phyloP scores from a whole-genome alignment of 345 rosid species.

The Aethionema arabicum region DNA sequence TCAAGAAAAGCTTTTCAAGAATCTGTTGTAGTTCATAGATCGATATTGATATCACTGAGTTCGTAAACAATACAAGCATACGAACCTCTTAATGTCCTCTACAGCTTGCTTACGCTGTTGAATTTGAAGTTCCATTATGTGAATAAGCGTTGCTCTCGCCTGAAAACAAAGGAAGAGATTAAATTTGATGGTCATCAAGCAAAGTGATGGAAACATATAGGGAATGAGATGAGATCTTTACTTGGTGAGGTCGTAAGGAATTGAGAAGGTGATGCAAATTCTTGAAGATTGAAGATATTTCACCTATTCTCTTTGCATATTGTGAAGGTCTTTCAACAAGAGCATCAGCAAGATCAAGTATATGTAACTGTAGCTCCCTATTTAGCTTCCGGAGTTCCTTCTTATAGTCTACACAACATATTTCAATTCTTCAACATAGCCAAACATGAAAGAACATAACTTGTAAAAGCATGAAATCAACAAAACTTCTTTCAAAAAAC shows the following conservation, averaged over 20 bases:
- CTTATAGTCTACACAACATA: constrained; percentile 61
- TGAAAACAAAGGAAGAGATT: constrained; percentile 22
- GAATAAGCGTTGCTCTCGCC: constrained; percentile 96
- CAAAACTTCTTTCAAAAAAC: neutral
- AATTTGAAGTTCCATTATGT: constrained; percentile 86
- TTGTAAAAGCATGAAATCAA: constrained; percentile 4
- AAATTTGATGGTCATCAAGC: neutral
- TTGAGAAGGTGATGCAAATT: constrained; percentile 96
- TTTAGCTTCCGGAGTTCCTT: constrained; percentile 73
- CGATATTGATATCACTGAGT: constrained; percentile 4
- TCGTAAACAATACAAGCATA: neutral
- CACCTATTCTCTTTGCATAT: constrained; percentile 90
- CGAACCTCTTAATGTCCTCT: constrained; percentile 87
- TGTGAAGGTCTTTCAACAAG: constrained; percentile 96
- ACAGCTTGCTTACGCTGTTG: constrained; percentile 83
- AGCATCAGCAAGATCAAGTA: constrained; percentile 90
- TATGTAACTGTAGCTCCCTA: constrained; percentile 85
- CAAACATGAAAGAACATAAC: neutral
- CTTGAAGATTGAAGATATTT: constrained; percentile 84
- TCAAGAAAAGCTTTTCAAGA: constrained; percentile 1
- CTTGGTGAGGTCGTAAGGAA: constrained; percentile 95
- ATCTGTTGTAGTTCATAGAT: neutral
- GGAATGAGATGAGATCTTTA: constrained; percentile 3
- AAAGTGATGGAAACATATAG: constrained; percentile 3
- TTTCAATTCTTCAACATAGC: neutral